These are phyloP conservation scores for Setaria viridis DNA, from an alignment of 202 grass and related monocot genomes.

Conservation along the genomic window DNA sequence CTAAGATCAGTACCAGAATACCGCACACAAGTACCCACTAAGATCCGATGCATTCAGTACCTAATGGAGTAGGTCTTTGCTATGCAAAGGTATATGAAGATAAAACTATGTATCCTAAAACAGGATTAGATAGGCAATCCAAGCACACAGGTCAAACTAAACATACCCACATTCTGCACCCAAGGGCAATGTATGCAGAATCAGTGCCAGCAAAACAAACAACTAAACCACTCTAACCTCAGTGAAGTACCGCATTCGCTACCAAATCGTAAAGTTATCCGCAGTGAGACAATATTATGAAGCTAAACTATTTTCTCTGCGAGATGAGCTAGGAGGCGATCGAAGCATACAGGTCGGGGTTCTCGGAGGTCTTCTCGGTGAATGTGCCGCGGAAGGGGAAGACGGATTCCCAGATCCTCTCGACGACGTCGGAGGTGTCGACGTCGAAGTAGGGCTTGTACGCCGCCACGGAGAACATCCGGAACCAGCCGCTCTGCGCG, in stretches of 20 bases:
- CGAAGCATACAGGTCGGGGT: conserved; percentile 79
- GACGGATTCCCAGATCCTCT: conserved; percentile 91
- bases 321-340: not conserved
- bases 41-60: not conserved
- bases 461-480: conserved; percentile 83
- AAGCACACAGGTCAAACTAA: not conserved
- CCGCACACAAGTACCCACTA: not conserved
- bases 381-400: conserved; percentile 91
- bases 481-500: conserved; percentile 79
- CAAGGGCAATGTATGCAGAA: not conserved
- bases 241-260: not conserved
- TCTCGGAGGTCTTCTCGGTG: conserved; percentile 93
- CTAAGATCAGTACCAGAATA: conserved; percentile 27
- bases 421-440: conserved; percentile 86
- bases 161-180: not conserved
- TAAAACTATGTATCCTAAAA: not conserved
- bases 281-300: conserved; percentile 24
- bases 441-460: conserved; percentile 98
- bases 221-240: not conserved
- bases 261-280: not conserved
- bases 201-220: conserved; percentile 15
- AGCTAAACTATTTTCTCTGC: not conserved
- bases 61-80: not conserved
- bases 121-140: not conserved
- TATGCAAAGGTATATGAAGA: not conserved